Evolutionary conservation across 2,329 filamentous ascomycete genomes (phyloP).

Genomic region (Cercospora brassicicola): DNA sequence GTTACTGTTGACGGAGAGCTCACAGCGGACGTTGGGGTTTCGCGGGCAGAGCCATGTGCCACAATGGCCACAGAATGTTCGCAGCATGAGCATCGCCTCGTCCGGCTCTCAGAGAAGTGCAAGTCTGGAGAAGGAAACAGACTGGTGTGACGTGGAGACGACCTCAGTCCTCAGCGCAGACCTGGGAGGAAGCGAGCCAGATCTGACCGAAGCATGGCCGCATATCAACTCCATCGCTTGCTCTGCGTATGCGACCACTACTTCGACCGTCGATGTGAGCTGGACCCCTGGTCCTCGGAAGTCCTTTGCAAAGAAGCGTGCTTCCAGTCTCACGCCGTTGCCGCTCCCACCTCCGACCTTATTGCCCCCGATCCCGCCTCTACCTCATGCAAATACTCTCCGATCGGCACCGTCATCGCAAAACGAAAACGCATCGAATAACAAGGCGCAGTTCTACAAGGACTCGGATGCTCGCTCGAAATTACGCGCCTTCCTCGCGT

Average conservation of each 20-base stretch:
- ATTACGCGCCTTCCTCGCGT: constrained; percentile 80
- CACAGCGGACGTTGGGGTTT: constrained; percentile 43
- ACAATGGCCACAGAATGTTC: constrained; percentile 8
- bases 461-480: constrained; percentile 86
- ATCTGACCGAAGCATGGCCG: constrained; percentile 1
- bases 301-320: constrained; percentile 27
- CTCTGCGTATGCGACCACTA: not conserved
- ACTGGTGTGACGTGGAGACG: constrained; percentile 22
- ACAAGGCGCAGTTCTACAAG: constrained; percentile 67
- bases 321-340: constrained; percentile 30
- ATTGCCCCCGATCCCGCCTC: constrained; percentile 28
- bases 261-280: not conserved
- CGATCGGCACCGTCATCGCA: constrained; percentile 9
- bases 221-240: not conserved
- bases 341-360: constrained; percentile 35
- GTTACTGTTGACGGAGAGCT: constrained; percentile 57
- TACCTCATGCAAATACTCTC: constrained; percentile 20
- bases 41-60: constrained; percentile 8
- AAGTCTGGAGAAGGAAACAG: constrained; percentile 18
- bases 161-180: constrained; percentile 20
- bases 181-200: constrained; percentile 13
- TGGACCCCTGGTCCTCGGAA: constrained; percentile 10
- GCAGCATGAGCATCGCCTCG: constrained; percentile 6
- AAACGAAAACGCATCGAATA: not conserved
- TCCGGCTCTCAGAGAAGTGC: not conserved